A percentile compares a stretch with the other conserved stretches of the same genome.
Evolutionary conservation across 805 yeast species (phyloP).

Genomic region (Hermanozyma aechmeae): DNA sequence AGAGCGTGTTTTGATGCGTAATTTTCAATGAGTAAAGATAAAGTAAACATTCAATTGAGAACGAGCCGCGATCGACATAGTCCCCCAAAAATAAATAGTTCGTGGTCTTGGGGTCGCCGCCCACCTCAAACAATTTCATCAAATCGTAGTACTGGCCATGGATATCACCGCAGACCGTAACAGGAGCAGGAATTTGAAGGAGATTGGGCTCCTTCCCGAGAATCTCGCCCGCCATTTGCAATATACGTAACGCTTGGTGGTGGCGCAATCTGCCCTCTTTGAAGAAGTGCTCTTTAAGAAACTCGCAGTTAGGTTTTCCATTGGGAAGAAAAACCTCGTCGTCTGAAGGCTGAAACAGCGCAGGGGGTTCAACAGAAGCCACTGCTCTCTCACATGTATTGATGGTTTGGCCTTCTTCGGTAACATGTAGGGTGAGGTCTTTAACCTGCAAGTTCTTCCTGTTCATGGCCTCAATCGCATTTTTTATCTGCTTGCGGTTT

Average conservation of each 20-base stretch:
- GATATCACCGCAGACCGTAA: constrained; percentile 94
- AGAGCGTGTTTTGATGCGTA: constrained; percentile 62
- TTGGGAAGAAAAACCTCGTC: constrained; percentile 51
- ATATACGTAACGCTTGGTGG: constrained; percentile 59
- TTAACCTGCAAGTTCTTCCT: constrained; percentile 17
- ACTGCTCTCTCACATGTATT: constrained; percentile 53
- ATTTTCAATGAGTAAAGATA: constrained; percentile 74
- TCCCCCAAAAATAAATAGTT: constrained; percentile 84
- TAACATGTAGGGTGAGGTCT: constrained; percentile 38
- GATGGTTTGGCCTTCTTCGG: constrained; percentile 49
- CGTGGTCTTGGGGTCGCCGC: constrained; percentile 77
- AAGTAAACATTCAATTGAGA: constrained; percentile 73
- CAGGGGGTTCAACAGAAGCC: constrained; percentile 55
- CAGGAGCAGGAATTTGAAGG: constrained; percentile 79
- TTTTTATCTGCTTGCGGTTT: constrained; percentile 39
- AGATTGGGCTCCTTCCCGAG: constrained; percentile 70
- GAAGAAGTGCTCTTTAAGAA: constrained; percentile 64
- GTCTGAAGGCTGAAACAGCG: constrained; percentile 54
- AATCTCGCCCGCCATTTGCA: constrained; percentile 53
- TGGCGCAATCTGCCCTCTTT: constrained; percentile 74
- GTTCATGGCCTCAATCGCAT: constrained; percentile 54
- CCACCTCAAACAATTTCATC: constrained; percentile 84
- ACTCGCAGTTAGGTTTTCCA: constrained; percentile 66
- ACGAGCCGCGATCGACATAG: constrained; percentile 91
- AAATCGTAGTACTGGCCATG: constrained; percentile 93